Evolutionary conservation across 2,329 filamentous ascomycete species (phyloP).

Genomic region (Camillea tinctor): DNA sequence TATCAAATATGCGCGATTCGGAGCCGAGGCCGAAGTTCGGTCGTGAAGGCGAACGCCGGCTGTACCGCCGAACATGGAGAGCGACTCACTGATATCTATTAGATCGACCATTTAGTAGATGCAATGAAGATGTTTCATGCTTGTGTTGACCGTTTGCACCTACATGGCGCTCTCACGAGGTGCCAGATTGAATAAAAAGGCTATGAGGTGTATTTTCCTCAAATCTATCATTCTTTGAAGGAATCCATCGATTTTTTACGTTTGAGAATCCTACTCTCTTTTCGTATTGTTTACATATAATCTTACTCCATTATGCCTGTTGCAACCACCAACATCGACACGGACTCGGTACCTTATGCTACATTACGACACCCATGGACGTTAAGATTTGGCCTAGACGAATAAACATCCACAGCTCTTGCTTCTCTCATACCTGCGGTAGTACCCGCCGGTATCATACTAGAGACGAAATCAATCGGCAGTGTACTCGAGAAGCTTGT

Average conservation of each 20-base stretch:
- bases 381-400: slow-evolving; percentile 48
- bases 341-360: slow-evolving; percentile 28
- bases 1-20: neutral
- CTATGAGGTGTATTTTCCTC: neutral
- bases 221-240: too few relatives aligned
- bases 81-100: too few relatives aligned
- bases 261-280: neutral
- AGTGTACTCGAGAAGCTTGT: slow-evolving; percentile 42
- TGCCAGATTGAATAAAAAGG: too few relatives aligned
- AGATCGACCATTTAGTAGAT: too few relatives aligned
- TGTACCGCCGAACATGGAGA: neutral
- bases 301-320: neutral
- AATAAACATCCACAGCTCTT: slow-evolving; percentile 26
- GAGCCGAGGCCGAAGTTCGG: neutral
- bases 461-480: slow-evolving; percentile 37
- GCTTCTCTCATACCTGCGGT: slow-evolving; percentile 23
- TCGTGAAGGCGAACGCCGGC: neutral
- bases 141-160: too few relatives aligned
- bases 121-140: too few relatives aligned
- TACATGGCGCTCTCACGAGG: too few relatives aligned
- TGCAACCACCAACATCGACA: neutral
- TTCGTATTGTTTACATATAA: neutral
- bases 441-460: slow-evolving; percentile 33
- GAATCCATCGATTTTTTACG: neutral
- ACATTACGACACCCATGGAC: slow-evolving; percentile 48